Evolutionary conservation across 225 moss, liverwort and hornwort genomes (phyloP), one percentile per base, ranked within the genome.

Genomic region (Sphagnum tenellum): DNA sequence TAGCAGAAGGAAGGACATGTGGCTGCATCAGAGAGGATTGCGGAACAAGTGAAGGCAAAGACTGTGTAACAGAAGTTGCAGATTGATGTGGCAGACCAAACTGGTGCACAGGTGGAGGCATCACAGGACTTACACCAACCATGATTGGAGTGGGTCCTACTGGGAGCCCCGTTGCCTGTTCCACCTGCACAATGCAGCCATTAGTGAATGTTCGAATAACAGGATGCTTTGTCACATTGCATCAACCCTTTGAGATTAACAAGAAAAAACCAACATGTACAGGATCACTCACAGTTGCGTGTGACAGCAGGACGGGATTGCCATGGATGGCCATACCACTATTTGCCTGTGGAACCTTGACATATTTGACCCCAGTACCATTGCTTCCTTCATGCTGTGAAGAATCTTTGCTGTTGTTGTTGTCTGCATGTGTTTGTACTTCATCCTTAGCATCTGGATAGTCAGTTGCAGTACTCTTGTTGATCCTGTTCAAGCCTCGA

Each of bases 31-130:
- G 70, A 14, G 88, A 72, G 68, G 80, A 61, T 71, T 81, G 87
- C 44, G 82, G 72, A 59, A 76, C 76, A 50, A 73, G 70, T 46
- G 72, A 56, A 45, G 85, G 83, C 71, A 89, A 73, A 47, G 78
- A 67, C 75, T 87, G 89, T 71, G 87, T 66, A 14, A 68, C 73
- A 74, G 83, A 74, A 58, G 83, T 64, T 78, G 81, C 63, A 52
- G 77, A 77, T 66, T 86, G 94, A 57, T 87, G 94, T 76, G 88
- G 93, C 61, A 88, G 73, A 67, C 85, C 75, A 53, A 78, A 87
- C 73, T 79, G 94, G 67, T 82, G 89, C 57, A 89, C 74, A 57
- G 83, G 72, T 75, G 89, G 72, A 10, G 85, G 85, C 72, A 89
- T 70, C 47, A 88, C 86, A 45, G 89, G 72, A 13, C 74, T 78